phyloP scores from a whole-genome alignment of 495 filamentous ascomycete genomes.

The Penicillium diatomitis region DNA sequence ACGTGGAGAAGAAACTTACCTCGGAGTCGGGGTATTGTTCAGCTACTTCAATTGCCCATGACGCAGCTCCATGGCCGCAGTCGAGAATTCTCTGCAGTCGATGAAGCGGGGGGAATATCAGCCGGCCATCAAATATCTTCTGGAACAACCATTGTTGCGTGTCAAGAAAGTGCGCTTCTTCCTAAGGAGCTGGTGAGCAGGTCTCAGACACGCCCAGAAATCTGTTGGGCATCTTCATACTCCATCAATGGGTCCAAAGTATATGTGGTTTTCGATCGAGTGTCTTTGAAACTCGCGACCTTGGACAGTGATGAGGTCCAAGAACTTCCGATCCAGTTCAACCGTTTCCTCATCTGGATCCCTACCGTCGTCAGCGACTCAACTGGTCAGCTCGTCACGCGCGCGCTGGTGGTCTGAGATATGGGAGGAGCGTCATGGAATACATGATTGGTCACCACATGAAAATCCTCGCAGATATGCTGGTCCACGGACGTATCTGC shows the following conservation, averaged over 20 bases:
- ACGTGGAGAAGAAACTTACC: conserved; percentile 33
- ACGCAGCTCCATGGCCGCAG: conserved; percentile 62
- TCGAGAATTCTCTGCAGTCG: conserved; percentile 62
- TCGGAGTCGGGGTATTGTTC: conserved; percentile 64
- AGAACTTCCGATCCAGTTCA: conserved; percentile 50
- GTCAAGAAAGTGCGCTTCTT: conserved; percentile 69
- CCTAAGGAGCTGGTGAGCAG: conserved; percentile 42
- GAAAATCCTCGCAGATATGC: no score
- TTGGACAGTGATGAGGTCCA: conserved; percentile 55
- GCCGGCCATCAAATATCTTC: conserved; percentile 61
- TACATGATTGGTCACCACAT: no score
- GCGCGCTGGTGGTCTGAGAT: no score
- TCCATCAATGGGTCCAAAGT: conserved; percentile 79
- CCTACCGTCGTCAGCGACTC: conserved; percentile 13
- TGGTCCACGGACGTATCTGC: no score
- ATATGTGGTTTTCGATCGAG: conserved; percentile 62
- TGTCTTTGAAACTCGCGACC: conserved; percentile 65
- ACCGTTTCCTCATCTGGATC: conserved; percentile 41
- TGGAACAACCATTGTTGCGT: conserved; percentile 62
- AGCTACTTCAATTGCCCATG: conserved; percentile 52
- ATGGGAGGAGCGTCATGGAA: no score
- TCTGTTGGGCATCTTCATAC: conserved; percentile 35
- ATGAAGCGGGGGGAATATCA: conserved; percentile 70
- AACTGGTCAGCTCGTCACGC: no score
- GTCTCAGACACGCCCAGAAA: not conserved